A percentile compares a stretch with the other conserved stretches of the same genome.
phyloP scores from a whole-genome alignment of 1,284 basidiomycete genomes.

The Leccinum colubrinum region DNA sequence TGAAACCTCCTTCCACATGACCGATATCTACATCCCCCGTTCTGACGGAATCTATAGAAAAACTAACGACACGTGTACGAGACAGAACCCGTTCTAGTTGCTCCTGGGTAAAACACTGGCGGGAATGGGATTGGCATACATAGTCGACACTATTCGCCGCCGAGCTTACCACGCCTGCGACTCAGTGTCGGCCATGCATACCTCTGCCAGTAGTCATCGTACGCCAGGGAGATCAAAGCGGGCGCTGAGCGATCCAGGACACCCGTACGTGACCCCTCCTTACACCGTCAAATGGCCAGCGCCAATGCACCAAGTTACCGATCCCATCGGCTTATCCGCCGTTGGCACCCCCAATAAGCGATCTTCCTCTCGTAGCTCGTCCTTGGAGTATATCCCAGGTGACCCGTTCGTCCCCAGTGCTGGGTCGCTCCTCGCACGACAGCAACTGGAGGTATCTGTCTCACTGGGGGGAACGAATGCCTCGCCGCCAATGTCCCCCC shows the following conservation, averaged over 20 bases:
- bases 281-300: constrained; percentile 25
- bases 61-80: constrained; percentile 7
- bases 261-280: constrained; percentile 21
- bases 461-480: constrained; percentile 7
- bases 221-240: constrained; percentile 15
- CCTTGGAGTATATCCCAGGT: constrained; percentile 16
- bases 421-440: constrained; percentile 10
- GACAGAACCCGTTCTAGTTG: neutral
- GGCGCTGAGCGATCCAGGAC: constrained; percentile 27
- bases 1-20: neutral
- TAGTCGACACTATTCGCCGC: neutral
- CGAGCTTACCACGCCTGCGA: neutral
- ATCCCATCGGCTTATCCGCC: constrained; percentile 6
- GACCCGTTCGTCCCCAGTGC: constrained; percentile 12
- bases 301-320: constrained; percentile 24
- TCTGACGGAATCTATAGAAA: constrained; percentile 1
- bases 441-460: constrained; percentile 1
- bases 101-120: neutral
- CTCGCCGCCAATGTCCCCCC: constrained; percentile 13
- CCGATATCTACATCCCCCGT: neutral
- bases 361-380: constrained; percentile 23
- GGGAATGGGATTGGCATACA: neutral
- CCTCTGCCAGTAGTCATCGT: constrained; percentile 10
- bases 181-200: constrained; percentile 14
- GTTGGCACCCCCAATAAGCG: constrained; percentile 1